Percentiles rank a stretch among this genome's conserved stretches.
phyloP scores from a whole-genome alignment of 345 rosid species.

The Brassica juncea region DNA sequence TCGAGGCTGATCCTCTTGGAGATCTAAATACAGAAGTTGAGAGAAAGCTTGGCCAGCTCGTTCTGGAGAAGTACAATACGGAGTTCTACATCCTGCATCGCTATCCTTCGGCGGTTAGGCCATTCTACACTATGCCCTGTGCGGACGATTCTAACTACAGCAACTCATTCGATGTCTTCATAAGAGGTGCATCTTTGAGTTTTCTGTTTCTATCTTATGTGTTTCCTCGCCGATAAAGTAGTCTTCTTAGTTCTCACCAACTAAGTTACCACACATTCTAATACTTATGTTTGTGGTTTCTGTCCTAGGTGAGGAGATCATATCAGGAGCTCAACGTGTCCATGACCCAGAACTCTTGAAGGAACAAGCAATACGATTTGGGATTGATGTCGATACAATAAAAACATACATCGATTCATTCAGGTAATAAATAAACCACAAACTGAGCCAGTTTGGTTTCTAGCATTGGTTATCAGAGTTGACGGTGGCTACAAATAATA shows the following conservation, averaged over 20 bases:
- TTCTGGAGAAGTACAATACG: conserved; percentile 82
- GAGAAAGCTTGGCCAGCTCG: conserved; percentile 88
- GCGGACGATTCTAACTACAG: conserved; percentile 69
- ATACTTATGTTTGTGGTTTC: conserved; percentile 1
- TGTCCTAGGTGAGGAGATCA: conserved; percentile 85
- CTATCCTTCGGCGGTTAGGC: conserved; percentile 80
- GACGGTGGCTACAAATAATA: conserved; percentile 6
- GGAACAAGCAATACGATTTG: conserved; percentile 68
- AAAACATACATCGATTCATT: conserved; percentile 80
- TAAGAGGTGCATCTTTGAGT: conserved; percentile 60
- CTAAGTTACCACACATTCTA: background rate
- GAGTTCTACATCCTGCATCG: conserved; percentile 86
- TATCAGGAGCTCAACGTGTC: conserved; percentile 95
- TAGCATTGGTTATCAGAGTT: background rate
- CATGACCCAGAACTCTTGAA: conserved; percentile 73
- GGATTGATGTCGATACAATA: conserved; percentile 75
- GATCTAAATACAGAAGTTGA: conserved; percentile 88
- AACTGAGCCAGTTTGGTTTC: background rate
- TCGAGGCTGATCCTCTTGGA: conserved; percentile 83
- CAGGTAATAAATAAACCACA: conserved; percentile 59
- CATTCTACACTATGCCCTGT: conserved; percentile 96
- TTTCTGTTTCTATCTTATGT: background rate
- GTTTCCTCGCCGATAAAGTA: background rate
- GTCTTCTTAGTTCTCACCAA: background rate
- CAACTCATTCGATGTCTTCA: conserved; percentile 92